Base-by-base conservation (phyloP, 306 rosid species). In the Trifolium pratense region DNA sequence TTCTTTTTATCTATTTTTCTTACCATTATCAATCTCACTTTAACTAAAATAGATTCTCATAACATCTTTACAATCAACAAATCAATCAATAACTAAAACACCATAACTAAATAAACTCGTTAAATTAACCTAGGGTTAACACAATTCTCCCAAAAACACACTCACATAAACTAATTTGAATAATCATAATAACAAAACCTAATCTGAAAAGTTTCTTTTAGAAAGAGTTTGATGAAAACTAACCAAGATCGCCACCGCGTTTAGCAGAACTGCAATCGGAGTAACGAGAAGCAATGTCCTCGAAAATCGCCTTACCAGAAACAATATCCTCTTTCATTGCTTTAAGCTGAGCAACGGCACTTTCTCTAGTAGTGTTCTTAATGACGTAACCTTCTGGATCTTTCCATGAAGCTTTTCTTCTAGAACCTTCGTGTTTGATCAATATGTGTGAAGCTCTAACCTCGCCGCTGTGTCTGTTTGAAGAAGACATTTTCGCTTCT, bases 181-280 rank as follows among this genome's bases (percentile, higher is more conserved):
- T 5, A 57, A 14, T 17, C 5, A 53, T 21, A 23, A 5, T 0
- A 52, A 52, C 62, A 57, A 57, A 3, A 31, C 20, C 31, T 8
- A 53, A 55, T 1, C 59, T 16, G 10, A 73, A 2, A 25, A 39
- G 4, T 13, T 14, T 21, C 5, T 1, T 8, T 53, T 5, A 7
- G 6, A 67, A 4, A 16, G 88, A 31, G 90, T 86, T 46, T 84
- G 85, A 32, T 77, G 23, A 5, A 42, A 13, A 71, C 89, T 23
- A 7, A 94, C 99, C 97, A 0, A 94, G 95, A 86, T 94, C 99
- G 25, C 99, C 99, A 45, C 93, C 96, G 13, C 97, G 96, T 80
- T 94, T 94, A 81, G 99, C 96, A 55, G 97, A 91, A 87, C 90
- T 91, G 78, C 99, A 94, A 81, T 94, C 99, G 37, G 99, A 94